These are phyloP conservation scores for Pholiota adiposa DNA, from an alignment of 1,284 basidiomycete species.

Conservation along the genomic window DNA sequence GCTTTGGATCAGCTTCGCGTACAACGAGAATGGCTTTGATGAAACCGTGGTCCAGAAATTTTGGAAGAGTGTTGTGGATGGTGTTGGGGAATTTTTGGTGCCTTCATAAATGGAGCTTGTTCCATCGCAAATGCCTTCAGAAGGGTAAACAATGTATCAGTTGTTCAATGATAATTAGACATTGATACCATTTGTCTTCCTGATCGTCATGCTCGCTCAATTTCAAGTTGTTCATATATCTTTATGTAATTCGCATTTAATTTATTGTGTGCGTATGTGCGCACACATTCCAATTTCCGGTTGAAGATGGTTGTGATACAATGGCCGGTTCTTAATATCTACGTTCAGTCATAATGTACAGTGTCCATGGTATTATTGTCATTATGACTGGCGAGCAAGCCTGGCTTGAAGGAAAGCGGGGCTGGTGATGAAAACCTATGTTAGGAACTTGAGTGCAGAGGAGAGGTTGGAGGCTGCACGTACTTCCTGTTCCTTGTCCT, in stretches of 20 bases:
- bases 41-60: constrained; percentile 57
- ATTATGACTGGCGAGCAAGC: neutral
- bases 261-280: neutral
- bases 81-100: constrained; percentile 54
- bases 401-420: constrained; percentile 7
- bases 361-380: neutral
- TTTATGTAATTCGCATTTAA: neutral
- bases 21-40: constrained; percentile 75
- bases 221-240: neutral
- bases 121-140: too few species aligned
- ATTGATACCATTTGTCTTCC: neutral
- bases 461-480: neutral
- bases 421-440: neutral
- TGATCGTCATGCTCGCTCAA: neutral
- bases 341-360: constrained; percentile 5
- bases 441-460: neutral
- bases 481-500: constrained; percentile 24
- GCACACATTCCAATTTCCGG: too few species aligned
- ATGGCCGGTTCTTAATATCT: constrained; percentile 3
- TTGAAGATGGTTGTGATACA: constrained; percentile 15
- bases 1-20: constrained; percentile 76
- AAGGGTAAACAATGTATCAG: too few species aligned
- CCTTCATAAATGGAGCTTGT: neutral
- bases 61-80: constrained; percentile 55
- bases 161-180: too few species aligned